Evolutionary conservation across 2,329 filamentous ascomycete genomes (phyloP).

Genomic region (Aspergillus spinulosporus): DNA sequence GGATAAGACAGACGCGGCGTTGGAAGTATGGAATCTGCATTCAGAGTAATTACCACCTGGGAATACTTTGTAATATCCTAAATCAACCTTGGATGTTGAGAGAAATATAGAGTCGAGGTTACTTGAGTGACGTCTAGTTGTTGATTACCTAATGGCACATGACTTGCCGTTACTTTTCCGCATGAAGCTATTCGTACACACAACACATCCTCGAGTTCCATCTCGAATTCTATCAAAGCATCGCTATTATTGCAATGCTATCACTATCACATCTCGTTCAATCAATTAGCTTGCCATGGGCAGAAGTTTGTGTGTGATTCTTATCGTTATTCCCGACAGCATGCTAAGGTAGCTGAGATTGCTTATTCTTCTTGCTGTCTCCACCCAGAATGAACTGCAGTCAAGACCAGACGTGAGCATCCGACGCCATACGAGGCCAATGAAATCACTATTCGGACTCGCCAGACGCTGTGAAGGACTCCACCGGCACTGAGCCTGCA

Average conservation of each 20-base stretch:
- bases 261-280: no score
- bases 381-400: not conserved
- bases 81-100: not conserved
- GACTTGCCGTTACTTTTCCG: not conserved
- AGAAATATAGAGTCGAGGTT: not conserved
- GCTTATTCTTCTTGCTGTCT: not conserved
- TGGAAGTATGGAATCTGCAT: constrained; percentile 19
- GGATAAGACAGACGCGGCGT: constrained; percentile 10
- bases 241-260: no score
- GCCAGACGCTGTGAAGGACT: not conserved
- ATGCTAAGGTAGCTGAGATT: not conserved
- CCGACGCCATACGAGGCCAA: not conserved
- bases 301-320: no score
- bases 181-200: no score
- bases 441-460: not conserved
- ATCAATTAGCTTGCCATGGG: no score
- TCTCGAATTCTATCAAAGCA: no score
- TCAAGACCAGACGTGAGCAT: not conserved
- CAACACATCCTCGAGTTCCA: no score
- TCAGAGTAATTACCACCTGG: not conserved
- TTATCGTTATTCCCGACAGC: not conserved
- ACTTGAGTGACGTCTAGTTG: constrained; percentile 9
- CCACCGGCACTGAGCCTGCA: constrained; percentile 24
- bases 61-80: not conserved
- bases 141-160: not conserved